A percentile compares a stretch with the other conserved stretches of the same genome.
These are phyloP conservation scores for Durotheca rogersii DNA, from an alignment of 495 filamentous ascomycete species.

Conservation along the genomic window DNA sequence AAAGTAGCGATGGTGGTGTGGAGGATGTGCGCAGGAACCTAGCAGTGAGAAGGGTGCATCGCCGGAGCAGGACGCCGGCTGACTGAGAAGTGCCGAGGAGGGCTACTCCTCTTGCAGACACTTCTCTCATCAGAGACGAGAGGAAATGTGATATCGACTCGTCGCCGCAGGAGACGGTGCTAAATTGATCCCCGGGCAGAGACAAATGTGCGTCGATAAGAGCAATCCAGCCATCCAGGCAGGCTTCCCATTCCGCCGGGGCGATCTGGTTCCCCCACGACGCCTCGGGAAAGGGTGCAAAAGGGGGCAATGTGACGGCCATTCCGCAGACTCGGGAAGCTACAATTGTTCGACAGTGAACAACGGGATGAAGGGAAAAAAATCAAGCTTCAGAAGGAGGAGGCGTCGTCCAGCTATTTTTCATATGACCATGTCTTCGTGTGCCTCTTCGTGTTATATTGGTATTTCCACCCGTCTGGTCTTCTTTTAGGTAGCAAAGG, in stretches of 20 bases:
- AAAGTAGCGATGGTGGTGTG: constrained; percentile 48
- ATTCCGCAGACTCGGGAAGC: constrained; percentile 8
- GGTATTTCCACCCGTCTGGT: too few species aligned
- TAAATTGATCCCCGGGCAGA: constrained; percentile 55
- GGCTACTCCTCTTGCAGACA: constrained; percentile 40
- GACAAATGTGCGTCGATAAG: constrained; percentile 64
- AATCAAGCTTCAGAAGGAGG: background rate
- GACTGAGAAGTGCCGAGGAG: constrained; percentile 47
- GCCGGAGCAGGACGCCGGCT: constrained; percentile 56
- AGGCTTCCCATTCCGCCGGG: constrained; percentile 73
- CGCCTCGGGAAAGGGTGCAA: constrained; percentile 74
- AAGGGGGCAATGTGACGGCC: constrained; percentile 56
- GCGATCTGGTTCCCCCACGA: constrained; percentile 63
- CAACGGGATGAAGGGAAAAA: constrained; percentile 2
- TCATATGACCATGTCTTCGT: too few species aligned
- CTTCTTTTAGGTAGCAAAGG: too few species aligned
- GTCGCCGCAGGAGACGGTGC: constrained; percentile 50
- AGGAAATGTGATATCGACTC: constrained; percentile 61
- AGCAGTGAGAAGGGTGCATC: constrained; percentile 61
- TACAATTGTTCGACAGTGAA: background rate
- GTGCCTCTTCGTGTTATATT: too few species aligned
- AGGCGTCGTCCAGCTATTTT: too few species aligned
- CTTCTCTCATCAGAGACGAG: constrained; percentile 59
- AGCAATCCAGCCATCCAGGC: constrained; percentile 73
- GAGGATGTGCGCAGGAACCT: constrained; percentile 46